Percentiles rank a stretch among this genome's conserved stretches.
Evolutionary conservation across 1,284 basidiomycete genomes (phyloP).

Genomic region (Puccinia novopanici): DNA sequence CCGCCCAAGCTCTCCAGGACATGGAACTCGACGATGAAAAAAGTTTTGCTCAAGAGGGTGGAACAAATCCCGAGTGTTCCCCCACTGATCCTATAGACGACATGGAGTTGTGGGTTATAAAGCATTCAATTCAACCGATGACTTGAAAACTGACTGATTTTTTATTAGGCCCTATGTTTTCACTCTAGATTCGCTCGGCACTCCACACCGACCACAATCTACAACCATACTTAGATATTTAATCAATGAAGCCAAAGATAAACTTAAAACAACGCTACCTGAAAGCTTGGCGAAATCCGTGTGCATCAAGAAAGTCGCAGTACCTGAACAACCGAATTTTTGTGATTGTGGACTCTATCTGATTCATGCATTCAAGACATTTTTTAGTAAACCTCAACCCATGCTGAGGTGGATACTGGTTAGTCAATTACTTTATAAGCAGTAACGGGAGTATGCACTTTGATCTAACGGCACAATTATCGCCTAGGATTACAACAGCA

Average conservation of each 20-base stretch:
- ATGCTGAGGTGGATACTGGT: conserved; percentile 41
- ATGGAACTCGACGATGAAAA: conserved; percentile 39
- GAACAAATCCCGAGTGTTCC: background rate
- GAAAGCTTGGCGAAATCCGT: conserved; percentile 59
- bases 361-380: conserved; percentile 74
- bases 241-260: conserved; percentile 75
- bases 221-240: conserved; percentile 72
- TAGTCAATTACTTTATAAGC: background rate
- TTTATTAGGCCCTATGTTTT: conserved; percentile 65
- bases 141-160: background rate
- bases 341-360: conserved; percentile 83
- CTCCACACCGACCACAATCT: conserved; percentile 69
- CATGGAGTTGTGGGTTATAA: background rate
- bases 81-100: background rate
- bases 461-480: background rate
- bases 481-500: conserved; percentile 8
- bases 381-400: conserved; percentile 66
- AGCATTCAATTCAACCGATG: background rate
- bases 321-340: conserved; percentile 77
- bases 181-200: conserved; percentile 79
- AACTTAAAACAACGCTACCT: conserved; percentile 63
- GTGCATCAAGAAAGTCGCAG: conserved; percentile 60
- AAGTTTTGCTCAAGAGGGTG: background rate
- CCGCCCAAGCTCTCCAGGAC: conserved; percentile 6
- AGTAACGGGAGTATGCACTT: background rate